phyloP scores from a whole-genome alignment of 352 stramenopile genomes.

The Globisporangium paroecandrum region DNA sequence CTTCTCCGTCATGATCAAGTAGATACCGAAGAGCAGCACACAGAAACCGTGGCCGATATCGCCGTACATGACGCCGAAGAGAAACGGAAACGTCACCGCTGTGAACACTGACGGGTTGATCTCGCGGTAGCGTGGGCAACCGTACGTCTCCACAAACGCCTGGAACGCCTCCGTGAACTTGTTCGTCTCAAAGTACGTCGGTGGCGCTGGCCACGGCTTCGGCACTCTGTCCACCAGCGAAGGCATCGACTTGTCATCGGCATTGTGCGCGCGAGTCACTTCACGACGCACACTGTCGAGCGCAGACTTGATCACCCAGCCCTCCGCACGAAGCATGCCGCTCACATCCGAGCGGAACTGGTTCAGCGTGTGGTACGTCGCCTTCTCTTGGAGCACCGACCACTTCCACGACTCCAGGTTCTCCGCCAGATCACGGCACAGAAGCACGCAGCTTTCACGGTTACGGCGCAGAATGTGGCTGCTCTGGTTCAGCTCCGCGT shows the following conservation, averaged over 20 bases:
- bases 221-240: constrained; percentile 92
- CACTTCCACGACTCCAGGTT: constrained; percentile 97
- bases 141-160: constrained; percentile 99
- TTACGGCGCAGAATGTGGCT: constrained; percentile 96
- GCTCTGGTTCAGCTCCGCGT: constrained; percentile 93
- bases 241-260: constrained; percentile 93
- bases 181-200: constrained; percentile 99
- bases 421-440: constrained; percentile 92
- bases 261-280: constrained; percentile 89
- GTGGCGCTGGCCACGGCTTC: constrained; percentile 94
- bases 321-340: constrained; percentile 95
- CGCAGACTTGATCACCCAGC: constrained; percentile 92
- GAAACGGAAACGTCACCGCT: constrained; percentile 98
- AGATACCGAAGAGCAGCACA: constrained; percentile 92
- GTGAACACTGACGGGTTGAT: constrained; percentile 99
- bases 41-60: constrained; percentile 98
- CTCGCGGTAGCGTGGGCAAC: constrained; percentile 97
- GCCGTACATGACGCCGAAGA: constrained; percentile 99
- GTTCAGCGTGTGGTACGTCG: constrained; percentile 98
- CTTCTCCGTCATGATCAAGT: constrained; percentile 94
- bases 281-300: constrained; percentile 80
- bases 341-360: constrained; percentile 97
- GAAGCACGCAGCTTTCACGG: constrained; percentile 91
- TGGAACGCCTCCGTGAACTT: constrained; percentile 99
- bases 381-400: constrained; percentile 96